phyloP scores from a whole-genome alignment of 2,329 filamentous ascomycete genomes.

The Monilinia vaccinii-corymbosi region DNA sequence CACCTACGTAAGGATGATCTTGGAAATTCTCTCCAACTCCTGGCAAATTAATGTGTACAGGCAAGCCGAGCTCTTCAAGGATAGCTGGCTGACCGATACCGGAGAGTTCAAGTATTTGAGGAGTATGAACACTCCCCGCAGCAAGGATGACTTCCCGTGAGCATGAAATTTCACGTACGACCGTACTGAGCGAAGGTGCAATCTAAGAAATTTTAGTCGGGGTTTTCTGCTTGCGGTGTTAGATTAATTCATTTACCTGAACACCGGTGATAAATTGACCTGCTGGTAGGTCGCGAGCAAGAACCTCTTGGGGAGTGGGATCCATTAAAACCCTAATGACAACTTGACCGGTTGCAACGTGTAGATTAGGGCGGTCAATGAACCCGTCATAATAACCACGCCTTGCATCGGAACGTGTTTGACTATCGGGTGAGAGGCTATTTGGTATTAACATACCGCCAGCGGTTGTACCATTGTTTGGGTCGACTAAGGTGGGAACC shows the following conservation, averaged over 20 bases:
- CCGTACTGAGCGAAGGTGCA: conserved; percentile 17
- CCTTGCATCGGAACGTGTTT: conserved; percentile 34
- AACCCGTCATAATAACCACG: conserved; percentile 35
- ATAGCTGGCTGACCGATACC: conserved; percentile 39
- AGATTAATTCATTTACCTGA: conserved; percentile 27
- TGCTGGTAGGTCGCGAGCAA: conserved; percentile 8
- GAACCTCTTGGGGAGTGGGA: not conserved
- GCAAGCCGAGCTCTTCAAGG: conserved; percentile 36
- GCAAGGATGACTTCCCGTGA: conserved; percentile 44
- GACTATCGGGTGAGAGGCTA: conserved; percentile 32
- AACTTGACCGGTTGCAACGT: conserved; percentile 33
- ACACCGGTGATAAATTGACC: conserved; percentile 29
- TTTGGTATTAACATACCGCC: conserved; percentile 33
- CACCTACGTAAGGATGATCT: conserved; percentile 34
- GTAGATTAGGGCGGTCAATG: conserved; percentile 32
- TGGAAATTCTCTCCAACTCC: conserved; percentile 44
- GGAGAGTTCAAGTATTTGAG: conserved; percentile 43
- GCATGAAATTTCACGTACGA: conserved; percentile 29
- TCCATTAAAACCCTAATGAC: conserved; percentile 31
- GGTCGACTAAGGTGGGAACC: conserved; percentile 30
- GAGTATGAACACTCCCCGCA: conserved; percentile 42
- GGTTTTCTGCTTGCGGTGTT: not conserved
- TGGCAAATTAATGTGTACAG: conserved; percentile 35
- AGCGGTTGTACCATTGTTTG: conserved; percentile 31
- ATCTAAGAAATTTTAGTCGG: conserved; percentile 13